These are phyloP conservation scores for Primulina tabacum DNA, from an alignment of 257 asterid genomes.

Conservation along the genomic window DNA sequence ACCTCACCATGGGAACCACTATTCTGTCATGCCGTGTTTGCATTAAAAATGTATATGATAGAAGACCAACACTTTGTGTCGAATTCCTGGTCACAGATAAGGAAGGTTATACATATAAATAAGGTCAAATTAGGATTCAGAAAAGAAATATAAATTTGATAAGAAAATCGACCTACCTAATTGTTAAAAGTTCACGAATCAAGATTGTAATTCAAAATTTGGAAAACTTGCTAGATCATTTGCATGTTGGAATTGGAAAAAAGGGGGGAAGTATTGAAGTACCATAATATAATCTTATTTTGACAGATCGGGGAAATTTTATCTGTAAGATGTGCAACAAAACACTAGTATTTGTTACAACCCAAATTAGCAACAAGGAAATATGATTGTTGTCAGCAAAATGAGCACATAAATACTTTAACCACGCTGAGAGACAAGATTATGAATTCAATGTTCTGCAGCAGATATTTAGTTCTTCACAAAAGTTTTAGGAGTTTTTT, in stretches of 20 bases:
- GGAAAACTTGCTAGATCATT: not conserved
- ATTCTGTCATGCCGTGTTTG: slow-evolving; percentile 77
- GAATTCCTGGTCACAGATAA: slow-evolving; percentile 48
- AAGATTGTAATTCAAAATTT: not conserved
- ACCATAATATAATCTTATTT: slow-evolving; percentile 1
- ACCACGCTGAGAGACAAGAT: too few relatives aligned
- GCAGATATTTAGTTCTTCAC: too few relatives aligned
- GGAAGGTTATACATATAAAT: slow-evolving; percentile 20
- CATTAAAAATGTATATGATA: slow-evolving; percentile 82
- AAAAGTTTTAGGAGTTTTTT: too few relatives aligned
- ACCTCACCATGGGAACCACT: slow-evolving; percentile 92
- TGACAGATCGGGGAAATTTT: slow-evolving; percentile 2
- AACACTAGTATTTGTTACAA: not conserved
- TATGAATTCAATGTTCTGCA: too few relatives aligned
- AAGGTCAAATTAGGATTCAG: slow-evolving; percentile 11
- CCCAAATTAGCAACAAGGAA: too few relatives aligned
- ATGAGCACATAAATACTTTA: too few relatives aligned
- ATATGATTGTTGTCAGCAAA: too few relatives aligned
- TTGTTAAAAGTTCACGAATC: not conserved
- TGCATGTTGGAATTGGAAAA: slow-evolving; percentile 1
- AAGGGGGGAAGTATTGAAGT: not conserved
- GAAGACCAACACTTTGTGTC: slow-evolving; percentile 90
- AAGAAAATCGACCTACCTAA: not conserved
- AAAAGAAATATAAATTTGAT: too few relatives aligned
- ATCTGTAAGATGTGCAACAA: slow-evolving; percentile 12